Evolutionary conservation across 352 stramenopile genomes (phyloP).

Genomic region (Phytopythium ostracodes): DNA sequence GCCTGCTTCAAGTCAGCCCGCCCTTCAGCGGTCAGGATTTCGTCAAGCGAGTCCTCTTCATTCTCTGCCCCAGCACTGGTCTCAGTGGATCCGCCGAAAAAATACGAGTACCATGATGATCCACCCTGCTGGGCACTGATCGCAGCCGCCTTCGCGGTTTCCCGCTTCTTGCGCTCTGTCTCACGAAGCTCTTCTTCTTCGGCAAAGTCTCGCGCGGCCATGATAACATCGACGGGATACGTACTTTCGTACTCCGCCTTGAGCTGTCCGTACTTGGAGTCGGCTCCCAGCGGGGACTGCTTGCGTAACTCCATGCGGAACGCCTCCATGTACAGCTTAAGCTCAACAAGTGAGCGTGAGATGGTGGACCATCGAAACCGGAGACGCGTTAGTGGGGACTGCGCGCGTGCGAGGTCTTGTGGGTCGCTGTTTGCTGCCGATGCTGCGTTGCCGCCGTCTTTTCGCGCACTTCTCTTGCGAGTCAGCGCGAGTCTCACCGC

Average conservation of each 20-base stretch:
- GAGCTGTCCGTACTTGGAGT: conserved; percentile 35
- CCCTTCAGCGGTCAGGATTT: conserved; percentile 50
- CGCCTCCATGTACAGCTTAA: conserved; percentile 52
- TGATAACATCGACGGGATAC: conserved; percentile 68
- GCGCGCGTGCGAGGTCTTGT: not conserved
- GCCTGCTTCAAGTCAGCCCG: conserved; percentile 64
- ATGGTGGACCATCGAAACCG: conserved; percentile 56
- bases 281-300: conserved; percentile 26
- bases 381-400: not conserved
- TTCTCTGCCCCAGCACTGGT: conserved; percentile 12
- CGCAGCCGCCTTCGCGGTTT: conserved; percentile 21
- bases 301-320: conserved; percentile 52
- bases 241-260: conserved; percentile 50
- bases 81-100: conserved; percentile 44
- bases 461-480: conserved; percentile 7
- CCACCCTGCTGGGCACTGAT: conserved; percentile 16
- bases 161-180: conserved; percentile 21
- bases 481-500: conserved; percentile 39
- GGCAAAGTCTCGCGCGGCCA: conserved; percentile 51
- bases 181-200: conserved; percentile 47
- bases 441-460: not conserved
- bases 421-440: not conserved
- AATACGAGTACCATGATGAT: conserved; percentile 78
- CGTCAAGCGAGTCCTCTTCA: conserved; percentile 27
- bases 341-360: conserved; percentile 45